Evolutionary conservation across 352 stramenopile genomes (phyloP), one percentile per base, ranked within the genome.

Genomic region (Phytophthora melonis): DNA sequence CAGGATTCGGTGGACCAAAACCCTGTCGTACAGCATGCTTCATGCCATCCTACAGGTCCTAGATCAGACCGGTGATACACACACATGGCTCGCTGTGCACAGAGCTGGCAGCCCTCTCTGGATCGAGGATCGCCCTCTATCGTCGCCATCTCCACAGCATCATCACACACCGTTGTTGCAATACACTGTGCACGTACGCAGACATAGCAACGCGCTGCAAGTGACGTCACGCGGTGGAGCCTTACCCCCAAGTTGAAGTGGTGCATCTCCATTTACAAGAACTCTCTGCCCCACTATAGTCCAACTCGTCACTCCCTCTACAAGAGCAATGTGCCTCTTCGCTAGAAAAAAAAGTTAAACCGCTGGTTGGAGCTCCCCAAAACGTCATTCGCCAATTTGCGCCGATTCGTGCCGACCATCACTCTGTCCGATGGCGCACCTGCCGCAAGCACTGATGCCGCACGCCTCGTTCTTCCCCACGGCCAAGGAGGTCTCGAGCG

Each of bases 401-500:
- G 36, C 25, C 32, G 25, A 25, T 25, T 7, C 11, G 45, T 13
- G 34, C 50, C 2, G 53, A 78, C 61, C 66, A 69, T 72, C 72
- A 74, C 57, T 72, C 54, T 54, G 27, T 27, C 6, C 6, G 6
- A 62, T 60, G 47, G 16, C 19, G 36, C 65, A 66, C 59, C 68
- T 66, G 18, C 73, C 80, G 49, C 74, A 80, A 52, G 68, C 75
- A 4, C 70, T 75, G 23, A 54, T 19, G 13, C 75, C 78, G 41
- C 41, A 50, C 32, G 76, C 84, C 43, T 93, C 88, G 58, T 90
- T 98, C 87, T 93, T 98, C 74, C 87, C 88, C 41, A 94, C 88
- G 6, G 83, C 86, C 70, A 92, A 94, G 69, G 90, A 96, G 75
- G 82, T 96, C 54, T 93, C 86, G 1, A 91, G 84, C 49, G 88